Evolutionary conservation across 139 green algal species (phyloP), one percentile per base, ranked within the genome.

Genomic region (Yamagishiella unicocca): DNA sequence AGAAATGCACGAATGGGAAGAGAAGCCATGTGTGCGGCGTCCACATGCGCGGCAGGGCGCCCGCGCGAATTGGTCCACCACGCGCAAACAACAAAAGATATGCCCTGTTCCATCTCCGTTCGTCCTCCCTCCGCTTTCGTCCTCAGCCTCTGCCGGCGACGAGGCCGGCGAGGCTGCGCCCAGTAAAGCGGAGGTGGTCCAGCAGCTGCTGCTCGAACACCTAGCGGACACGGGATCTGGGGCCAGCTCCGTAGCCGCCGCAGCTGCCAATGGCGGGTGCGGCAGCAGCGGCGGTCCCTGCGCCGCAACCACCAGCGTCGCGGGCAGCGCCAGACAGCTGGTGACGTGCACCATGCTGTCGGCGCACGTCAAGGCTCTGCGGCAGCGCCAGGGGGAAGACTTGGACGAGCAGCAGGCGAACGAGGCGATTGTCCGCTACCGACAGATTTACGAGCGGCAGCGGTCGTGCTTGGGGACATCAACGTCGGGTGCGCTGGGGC

Each of bases 131-230:
- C 12, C 50, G n/a, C 12, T 37, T 38, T 46, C 19, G 62, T 21
- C n/a, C 24, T 12, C 75, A 70, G 50, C 35, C 35, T 10, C 50
- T 6, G 50, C 50, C 19, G 74, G 33, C 33, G 31, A 45, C 27
- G 33, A 64, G 5, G 7, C 38, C 27, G 27, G 14, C 19, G n/a
- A 50, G 0, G 17, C 5, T 4, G 9, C 40, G 0, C 5, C 37
- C 4, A 27, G 67, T 19, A 78, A 55, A 25, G 24, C 31, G 0
- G 77, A 91, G 54, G 73, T 89, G 61, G 86, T 90, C 29, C 88
- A 93, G 38, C 71, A 85, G 42, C 62, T 95, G 83, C 89, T 96
- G 77, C 73, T 95, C 74, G 53, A 86, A 50, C 85, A 90, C 67
- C 89, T 96, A 43, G 77, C 83, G 22, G 17, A 33, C 33, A 73